Conservation (phyloP, 208 protist species). For the Leishmania tarentolae region DNA sequence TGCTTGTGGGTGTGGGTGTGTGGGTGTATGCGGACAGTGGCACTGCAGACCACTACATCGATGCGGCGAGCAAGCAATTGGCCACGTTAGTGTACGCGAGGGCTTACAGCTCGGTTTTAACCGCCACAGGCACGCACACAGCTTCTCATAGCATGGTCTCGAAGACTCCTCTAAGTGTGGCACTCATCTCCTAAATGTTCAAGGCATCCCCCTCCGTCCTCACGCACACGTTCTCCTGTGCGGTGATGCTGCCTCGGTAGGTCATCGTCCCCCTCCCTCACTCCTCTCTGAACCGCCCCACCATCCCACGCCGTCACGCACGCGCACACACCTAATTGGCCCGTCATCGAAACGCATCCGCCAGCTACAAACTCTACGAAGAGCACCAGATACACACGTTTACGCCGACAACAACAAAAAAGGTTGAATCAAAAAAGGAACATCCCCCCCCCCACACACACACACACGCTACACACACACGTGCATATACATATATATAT, state of each 20-base stretch:
- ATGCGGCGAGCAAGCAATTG: not conserved
- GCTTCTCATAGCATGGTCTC: not conserved
- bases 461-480: not conserved
- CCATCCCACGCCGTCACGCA: not conserved
- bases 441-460: not conserved
- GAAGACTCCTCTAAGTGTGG: too few species aligned
- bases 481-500: not conserved
- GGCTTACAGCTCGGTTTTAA: not conserved
- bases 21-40: not conserved
- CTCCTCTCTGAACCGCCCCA: too few species aligned
- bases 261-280: not conserved
- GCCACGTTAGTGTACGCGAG: not conserved
- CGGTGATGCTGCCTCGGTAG: not conserved
- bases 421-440: not conserved
- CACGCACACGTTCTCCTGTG: not conserved
- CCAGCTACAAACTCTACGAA: not conserved
- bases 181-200: too few species aligned
- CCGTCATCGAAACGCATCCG: not conserved
- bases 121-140: not conserved
- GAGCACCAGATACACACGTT: not conserved
- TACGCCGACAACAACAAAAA: not conserved
- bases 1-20: too few species aligned
- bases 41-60: not conserved
- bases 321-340: not conserved
- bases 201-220: too few species aligned